phyloP scores from a whole-genome alignment of 768 basidiomycete genomes.

The Fomitopsis serialis region DNA sequence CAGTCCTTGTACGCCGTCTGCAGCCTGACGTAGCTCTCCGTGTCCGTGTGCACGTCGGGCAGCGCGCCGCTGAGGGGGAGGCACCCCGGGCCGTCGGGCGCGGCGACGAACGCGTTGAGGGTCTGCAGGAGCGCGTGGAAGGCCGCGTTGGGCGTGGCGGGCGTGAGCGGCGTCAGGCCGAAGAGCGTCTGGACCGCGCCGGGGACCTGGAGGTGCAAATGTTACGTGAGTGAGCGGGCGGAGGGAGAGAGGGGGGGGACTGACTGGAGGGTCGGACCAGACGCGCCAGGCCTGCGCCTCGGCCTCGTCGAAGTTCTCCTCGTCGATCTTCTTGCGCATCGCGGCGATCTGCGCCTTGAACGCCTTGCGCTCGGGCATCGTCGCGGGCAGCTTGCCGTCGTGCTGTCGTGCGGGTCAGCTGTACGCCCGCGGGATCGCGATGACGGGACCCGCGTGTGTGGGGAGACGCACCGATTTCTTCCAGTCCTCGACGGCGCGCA shows the following conservation, averaged over 20 bases:
- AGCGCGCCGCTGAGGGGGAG: constrained; percentile 84
- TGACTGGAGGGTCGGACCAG: constrained; percentile 54
- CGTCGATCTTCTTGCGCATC: constrained; percentile 72
- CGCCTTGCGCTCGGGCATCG: constrained; percentile 58
- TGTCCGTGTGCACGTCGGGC: constrained; percentile 96
- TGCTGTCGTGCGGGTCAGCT: constrained; percentile 42
- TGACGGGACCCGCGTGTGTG: not conserved
- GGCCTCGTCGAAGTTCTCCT: constrained; percentile 98
- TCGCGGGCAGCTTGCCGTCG: constrained; percentile 51
- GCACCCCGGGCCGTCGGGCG: constrained; percentile 40
- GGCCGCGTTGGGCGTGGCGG: constrained; percentile 30
- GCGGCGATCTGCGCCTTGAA: constrained; percentile 67
- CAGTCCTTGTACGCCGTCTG: constrained; percentile 81
- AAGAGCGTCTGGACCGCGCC: constrained; percentile 63
- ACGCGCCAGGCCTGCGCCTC: constrained; percentile 80
- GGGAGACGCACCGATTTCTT: constrained; percentile 48
- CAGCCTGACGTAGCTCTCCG: constrained; percentile 73
- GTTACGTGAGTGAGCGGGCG: not conserved
- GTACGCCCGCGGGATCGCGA: not conserved
- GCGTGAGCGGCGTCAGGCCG: constrained; percentile 45
- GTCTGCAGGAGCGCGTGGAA: constrained; percentile 81
- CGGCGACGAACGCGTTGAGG: constrained; percentile 56
- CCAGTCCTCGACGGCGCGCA: constrained; percentile 81
- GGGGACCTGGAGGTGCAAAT: constrained; percentile 43
- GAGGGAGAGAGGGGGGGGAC: constrained; percentile 3